These are phyloP conservation scores for Teunomyces tritomae DNA, from an alignment of 805 yeast genomes.

Conservation along the genomic window DNA sequence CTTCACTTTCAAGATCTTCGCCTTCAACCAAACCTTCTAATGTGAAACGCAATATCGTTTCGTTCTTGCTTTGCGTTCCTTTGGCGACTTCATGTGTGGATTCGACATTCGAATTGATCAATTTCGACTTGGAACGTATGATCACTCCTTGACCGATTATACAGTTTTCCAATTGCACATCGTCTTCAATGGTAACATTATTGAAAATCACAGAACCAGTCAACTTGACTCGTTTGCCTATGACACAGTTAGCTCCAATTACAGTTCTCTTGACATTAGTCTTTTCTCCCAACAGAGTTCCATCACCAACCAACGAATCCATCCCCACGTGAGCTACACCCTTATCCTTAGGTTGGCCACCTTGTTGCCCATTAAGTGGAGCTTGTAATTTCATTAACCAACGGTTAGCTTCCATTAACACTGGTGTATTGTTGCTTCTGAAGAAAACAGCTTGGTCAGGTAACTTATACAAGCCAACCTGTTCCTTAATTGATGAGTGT, in stretches of 20 bases:
- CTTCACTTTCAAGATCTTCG: conserved; percentile 29
- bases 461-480: conserved; percentile 66
- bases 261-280: conserved; percentile 85
- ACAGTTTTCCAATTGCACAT: conserved; percentile 78
- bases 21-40: conserved; percentile 40
- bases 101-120: conserved; percentile 83
- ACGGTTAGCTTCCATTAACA: conserved; percentile 89
- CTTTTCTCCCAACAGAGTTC: conserved; percentile 70
- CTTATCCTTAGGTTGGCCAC: conserved; percentile 43
- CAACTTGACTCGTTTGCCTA: conserved; percentile 85
- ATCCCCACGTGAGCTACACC: conserved; percentile 76
- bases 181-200: conserved; percentile 74
- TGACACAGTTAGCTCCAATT: conserved; percentile 66
- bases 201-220: conserved; percentile 82
- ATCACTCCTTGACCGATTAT: conserved; percentile 69
- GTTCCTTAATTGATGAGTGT: conserved; percentile 57
- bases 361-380: conserved; percentile 25
- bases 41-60: conserved; percentile 47
- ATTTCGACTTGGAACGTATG: conserved; percentile 61
- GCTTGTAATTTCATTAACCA: conserved; percentile 68
- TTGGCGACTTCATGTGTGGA: conserved; percentile 67
- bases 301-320: conserved; percentile 75
- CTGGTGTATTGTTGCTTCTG: conserved; percentile 73
- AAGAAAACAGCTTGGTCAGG: conserved; percentile 71
- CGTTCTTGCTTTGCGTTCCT: conserved; percentile 57